Evolutionary conservation across 2,329 filamentous ascomycete genomes (phyloP).

Genomic region (Orbilia ellipsospora): DNA sequence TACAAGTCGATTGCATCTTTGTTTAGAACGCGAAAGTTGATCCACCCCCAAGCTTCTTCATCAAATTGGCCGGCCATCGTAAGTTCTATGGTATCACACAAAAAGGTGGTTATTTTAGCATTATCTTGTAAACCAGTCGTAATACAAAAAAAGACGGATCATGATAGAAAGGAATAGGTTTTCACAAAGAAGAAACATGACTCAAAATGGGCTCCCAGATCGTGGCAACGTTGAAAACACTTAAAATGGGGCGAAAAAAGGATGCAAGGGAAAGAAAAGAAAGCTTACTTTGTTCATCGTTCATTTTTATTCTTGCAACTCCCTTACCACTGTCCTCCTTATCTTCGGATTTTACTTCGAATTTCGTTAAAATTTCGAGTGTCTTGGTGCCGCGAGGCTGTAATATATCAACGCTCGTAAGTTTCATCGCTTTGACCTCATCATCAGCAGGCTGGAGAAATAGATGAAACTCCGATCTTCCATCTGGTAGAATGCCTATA

Average conservation of each 20-base stretch:
- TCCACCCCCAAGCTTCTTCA: slow-evolving; percentile 21
- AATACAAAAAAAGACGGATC: no score
- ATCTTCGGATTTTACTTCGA: background rate
- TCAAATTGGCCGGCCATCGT: background rate
- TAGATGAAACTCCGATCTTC: slow-evolving; percentile 32
- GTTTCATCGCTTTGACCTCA: slow-evolving; percentile 8
- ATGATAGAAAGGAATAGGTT: no score
- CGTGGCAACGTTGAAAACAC: no score
- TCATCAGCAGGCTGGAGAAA: slow-evolving; percentile 12
- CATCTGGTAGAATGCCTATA: slow-evolving; percentile 26
- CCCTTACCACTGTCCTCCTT: background rate
- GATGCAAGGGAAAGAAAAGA: no score
- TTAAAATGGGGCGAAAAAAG: no score
- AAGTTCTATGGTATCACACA: no score
- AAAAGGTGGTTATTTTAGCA: no score
- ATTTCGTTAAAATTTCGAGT: background rate
- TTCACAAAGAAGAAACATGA: no score
- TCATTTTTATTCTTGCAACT: slow-evolving; percentile 7
- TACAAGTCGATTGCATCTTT: slow-evolving; percentile 18
- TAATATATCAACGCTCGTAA: slow-evolving; percentile 7
- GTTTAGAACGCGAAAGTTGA: background rate
- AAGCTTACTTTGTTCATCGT: background rate
- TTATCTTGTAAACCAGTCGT: no score
- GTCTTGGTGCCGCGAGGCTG: slow-evolving; percentile 2
- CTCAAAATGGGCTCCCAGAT: no score